Base-by-base conservation (phyloP, 2,329 filamentous ascomycete genomes). In the Claviceps citrina region DNA sequence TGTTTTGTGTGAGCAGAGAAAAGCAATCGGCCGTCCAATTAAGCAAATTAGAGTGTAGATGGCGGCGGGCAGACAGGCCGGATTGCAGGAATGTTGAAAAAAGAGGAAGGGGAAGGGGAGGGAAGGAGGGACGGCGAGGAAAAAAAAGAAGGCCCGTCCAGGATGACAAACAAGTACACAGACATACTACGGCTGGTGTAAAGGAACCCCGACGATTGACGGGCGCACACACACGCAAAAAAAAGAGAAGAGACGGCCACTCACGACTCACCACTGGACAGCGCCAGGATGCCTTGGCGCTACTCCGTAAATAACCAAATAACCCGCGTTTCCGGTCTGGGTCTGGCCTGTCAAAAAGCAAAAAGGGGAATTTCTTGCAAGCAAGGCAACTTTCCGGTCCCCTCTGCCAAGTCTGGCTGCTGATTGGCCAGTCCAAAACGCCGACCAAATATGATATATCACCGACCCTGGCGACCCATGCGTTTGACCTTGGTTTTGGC, bases 301-400 rank as follows among this genome's bases (percentile, higher is more conserved):
- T 26, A 32, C 28, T 49, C 47, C 18, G 34, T 19, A 5, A 27
- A 38, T 13, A 30, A 31, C 25, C 38, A 5, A 27, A 38, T 13
- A 30, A 31, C 25, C 38, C 36, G 36, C 35, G 38, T 41, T 33
- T 39, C 25, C 37, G 41, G 36, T 26, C 47, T 45, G 47, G 48
- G 52, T 37, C 24, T 18, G 18, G 41, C 38, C n/a, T n/a, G n/a
- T n/a, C n/a, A n/a, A n/a, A n/a, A n/a, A n/a, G n/a, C 43, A 36
- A 58, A 60, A 60, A 59, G 57, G 57, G 57, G 58, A 60, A 26
- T 18, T 26, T 8, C 22, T 24, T n/a, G n/a, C n/a, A n/a, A n/a
- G n/a, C n/a, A n/a, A 24, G 22, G 22, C 5, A 5, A 24, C 20
- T 13, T 2, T 28, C 20, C 15, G 13, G 32, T 24, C 13, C 20